A percentile compares a stretch with the other conserved stretches of the same genome.
Conservation (phyloP, 148 eudicot genomes). For the Amaranthus palmeri region DNA sequence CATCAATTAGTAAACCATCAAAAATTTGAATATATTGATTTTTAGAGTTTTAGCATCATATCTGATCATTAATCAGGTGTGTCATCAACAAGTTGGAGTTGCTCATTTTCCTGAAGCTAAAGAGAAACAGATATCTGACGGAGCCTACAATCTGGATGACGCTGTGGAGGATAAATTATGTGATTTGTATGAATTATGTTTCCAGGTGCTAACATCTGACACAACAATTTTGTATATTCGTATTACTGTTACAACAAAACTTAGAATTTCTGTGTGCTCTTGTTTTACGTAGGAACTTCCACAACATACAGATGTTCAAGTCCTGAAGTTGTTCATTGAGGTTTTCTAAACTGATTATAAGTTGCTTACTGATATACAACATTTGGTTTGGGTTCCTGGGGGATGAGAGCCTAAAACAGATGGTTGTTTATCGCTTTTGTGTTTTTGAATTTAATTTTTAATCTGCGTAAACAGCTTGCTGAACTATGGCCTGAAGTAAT, state of each 20-base stretch:
- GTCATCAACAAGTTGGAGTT: too few relatives aligned
- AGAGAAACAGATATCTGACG: background rate
- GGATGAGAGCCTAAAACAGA: background rate
- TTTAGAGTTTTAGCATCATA: too few relatives aligned
- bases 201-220: conserved; percentile 2
- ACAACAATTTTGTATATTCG: too few relatives aligned
- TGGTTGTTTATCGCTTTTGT: background rate
- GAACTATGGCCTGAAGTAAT: conserved; percentile 21
- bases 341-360: background rate
- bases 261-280: background rate
- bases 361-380: background rate
- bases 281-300: conserved; percentile 7
- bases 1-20: too few relatives aligned
- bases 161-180: conserved; percentile 18
- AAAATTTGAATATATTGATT: too few relatives aligned
- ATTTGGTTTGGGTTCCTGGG: background rate
- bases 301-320: conserved; percentile 8
- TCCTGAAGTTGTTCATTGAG: conserved; percentile 10
- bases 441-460: background rate
- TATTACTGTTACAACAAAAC: background rate
- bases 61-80: too few relatives aligned
- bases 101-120: background rate
- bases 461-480: conserved; percentile 10
- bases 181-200: conserved; percentile 17
- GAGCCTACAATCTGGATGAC: background rate